Conservation (phyloP, 2,329 filamentous ascomycete species). For the Phaeosphaeriaceae sp. region DNA sequence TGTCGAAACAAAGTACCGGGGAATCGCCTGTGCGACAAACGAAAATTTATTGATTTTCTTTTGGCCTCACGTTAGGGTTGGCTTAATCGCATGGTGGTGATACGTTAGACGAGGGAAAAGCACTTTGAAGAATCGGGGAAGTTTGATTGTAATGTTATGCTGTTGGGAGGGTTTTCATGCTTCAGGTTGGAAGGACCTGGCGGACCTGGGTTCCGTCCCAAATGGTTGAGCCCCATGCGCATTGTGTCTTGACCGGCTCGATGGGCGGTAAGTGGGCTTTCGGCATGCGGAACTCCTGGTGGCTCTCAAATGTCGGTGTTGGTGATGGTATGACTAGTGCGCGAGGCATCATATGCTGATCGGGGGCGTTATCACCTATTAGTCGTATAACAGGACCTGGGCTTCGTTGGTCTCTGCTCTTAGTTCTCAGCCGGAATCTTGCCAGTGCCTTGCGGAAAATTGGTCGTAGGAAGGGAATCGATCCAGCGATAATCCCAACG, state of each 20-base stretch:
- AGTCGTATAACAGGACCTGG: slow-evolving; percentile 18
- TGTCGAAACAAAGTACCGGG: no score
- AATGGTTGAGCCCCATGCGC: slow-evolving; percentile 15
- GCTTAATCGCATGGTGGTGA: no score
- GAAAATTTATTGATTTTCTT: no score
- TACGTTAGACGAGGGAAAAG: no score
- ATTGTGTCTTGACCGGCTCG: slow-evolving; percentile 9
- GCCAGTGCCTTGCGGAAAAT: slow-evolving; percentile 22
- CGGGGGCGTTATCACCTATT: slow-evolving; percentile 13
- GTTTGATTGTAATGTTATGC: background rate
- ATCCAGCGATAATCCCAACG: slow-evolving; percentile 39
- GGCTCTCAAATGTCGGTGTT: slow-evolving; percentile 20
- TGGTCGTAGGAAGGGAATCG: slow-evolving; percentile 40
- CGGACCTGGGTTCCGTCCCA: slow-evolving; percentile 23
- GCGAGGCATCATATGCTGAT: slow-evolving; percentile 13
- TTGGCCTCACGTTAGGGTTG: no score
- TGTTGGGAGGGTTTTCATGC: background rate
- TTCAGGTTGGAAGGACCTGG: slow-evolving; percentile 10
- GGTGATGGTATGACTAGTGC: slow-evolving; percentile 35
- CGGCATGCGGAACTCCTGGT: slow-evolving; percentile 24
- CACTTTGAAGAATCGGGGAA: no score
- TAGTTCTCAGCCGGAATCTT: background rate
- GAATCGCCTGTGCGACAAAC: no score
- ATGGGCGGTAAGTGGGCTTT: slow-evolving; percentile 20
- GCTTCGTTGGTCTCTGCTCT: slow-evolving; percentile 16